Evolutionary conservation across 768 basidiomycete genomes (phyloP), one percentile per base, ranked within the genome.

Genomic region (Boletus huronensis): DNA sequence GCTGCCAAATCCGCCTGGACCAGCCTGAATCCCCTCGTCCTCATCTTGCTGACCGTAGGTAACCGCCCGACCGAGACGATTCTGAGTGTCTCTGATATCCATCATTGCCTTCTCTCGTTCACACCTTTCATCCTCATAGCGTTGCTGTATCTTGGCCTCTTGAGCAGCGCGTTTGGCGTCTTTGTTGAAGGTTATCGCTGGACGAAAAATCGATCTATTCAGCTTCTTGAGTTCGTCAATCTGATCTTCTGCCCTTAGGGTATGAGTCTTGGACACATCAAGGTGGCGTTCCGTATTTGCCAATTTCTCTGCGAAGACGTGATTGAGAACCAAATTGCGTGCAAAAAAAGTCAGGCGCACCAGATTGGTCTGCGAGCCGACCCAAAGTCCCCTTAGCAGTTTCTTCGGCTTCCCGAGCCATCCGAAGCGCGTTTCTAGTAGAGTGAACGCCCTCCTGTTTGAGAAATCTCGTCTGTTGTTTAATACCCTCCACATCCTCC

Each of bases 391-490:
- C 86, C 42, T 89, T 77, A 32, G 90, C 96, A 11, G 93, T 96
- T 71, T 99, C 96, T 71, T 98, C 96, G 0, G 96, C 93, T 71
- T 98, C 94, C n/a, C 87, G 79, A 36, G 95, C 96, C 68, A 98
- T 79, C 40, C 93, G 81, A 48, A 99, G 78, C 13, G 96, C 96
- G 72, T 98, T 98, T 63, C 95, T 77, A 1, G 93, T 90, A 16
- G 90, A 88, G 51, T 83, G 85, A 44, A 95, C 86, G 66, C 85
- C 88, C 63, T 98, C 95, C 72, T 98, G 93, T 74, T 99, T 98
- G 57, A 88, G 69, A 64, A 82, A 90, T 53, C 85, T 81, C 55
- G 90, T 93, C 72, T 94, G 87, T 64, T 91, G 84, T 74, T 97
- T 98, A 73, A 99, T 98, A 25, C 87, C 92, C 73, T 99, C 96